Evolutionary conservation across 371 early-diverging fungal genomes (phyloP), one percentile per base, ranked within the genome.

Genomic region (Mucor racemosus): DNA sequence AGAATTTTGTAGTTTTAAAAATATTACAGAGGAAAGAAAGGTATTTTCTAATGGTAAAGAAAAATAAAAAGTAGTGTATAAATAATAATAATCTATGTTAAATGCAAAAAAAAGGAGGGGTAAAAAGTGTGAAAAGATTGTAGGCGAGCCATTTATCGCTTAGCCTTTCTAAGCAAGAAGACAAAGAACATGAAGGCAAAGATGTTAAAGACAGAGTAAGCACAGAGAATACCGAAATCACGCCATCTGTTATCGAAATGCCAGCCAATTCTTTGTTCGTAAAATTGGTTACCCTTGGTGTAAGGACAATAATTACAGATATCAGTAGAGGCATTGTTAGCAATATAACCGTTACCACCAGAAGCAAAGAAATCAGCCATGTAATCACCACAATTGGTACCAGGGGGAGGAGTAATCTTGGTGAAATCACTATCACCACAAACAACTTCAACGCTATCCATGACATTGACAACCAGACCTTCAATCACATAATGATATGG

Each of bases 401-500:
- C 88, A 36, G 82, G 21, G 31, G 92, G 92, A 3, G 84, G 80
- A 44, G 72, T 72, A 60, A 92, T 84, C 7, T 62, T 7, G 7
- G 82, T 67, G 35, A 81, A 79, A 57, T 90, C 91, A 1, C 61
- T 57, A 0, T 59, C 69, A 14, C 68, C 61, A 72, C 95, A 95
- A 1, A 44, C 33, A 6, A 92, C 81, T 11, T 62, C 58, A 4
- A 87, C 77, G 19, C 76, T 74, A 21, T 88, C 79, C 68, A 95
- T 76, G 33, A 89, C 92, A 64, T 88, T 92, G 61, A 86, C 84
- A 7, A 93, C 80, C 9, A 92, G 76, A 59, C 90, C 93, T 72
- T 94, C 94, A 50, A 91, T 82, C 9, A 88, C 76, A 73, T 95
- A 93, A 59, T 87, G 87, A 71, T 88, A 90, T 6, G 92, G 92